phyloP scores from a whole-genome alignment of 257 asterid genomes.

The Asclepias syriaca region DNA sequence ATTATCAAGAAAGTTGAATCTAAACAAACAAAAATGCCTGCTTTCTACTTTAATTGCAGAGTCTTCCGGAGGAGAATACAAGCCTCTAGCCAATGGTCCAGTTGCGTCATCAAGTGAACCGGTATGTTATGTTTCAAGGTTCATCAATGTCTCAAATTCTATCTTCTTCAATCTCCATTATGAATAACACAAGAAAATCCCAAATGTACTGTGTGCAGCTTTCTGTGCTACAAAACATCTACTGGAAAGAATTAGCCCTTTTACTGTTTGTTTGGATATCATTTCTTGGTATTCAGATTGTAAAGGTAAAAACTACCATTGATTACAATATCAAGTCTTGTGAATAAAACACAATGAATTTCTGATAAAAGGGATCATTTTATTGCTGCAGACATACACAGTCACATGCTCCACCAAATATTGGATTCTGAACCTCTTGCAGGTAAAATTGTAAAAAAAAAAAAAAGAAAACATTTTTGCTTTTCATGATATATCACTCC shows the following conservation, averaged over 20 bases:
- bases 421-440: conserved; percentile 34
- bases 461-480: neutral
- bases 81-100: conserved; percentile 29
- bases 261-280: conserved; percentile 34
- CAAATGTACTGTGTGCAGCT: conserved; percentile 13
- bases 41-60: conserved; percentile 16
- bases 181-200: neutral
- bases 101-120: conserved; percentile 14
- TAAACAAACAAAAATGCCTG: neutral
- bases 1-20: too few relatives aligned
- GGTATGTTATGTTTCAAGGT: conserved; percentile 14
- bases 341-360: neutral
- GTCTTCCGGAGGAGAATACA: conserved; percentile 28
- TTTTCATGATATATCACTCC: neutral
- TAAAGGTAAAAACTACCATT: conserved; percentile 20
- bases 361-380: neutral
- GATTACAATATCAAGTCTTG: neutral
- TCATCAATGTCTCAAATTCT: neutral
- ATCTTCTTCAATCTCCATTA: neutral
- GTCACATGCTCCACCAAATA: conserved; percentile 28
- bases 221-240: conserved; percentile 24
- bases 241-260: conserved; percentile 34
- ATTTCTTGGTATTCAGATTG: conserved; percentile 30
- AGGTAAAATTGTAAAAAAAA: conserved; percentile 14
- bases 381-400: conserved; percentile 35